phyloP scores from a whole-genome alignment of 179 eudicot genomes.

The Beta lomatogona region DNA sequence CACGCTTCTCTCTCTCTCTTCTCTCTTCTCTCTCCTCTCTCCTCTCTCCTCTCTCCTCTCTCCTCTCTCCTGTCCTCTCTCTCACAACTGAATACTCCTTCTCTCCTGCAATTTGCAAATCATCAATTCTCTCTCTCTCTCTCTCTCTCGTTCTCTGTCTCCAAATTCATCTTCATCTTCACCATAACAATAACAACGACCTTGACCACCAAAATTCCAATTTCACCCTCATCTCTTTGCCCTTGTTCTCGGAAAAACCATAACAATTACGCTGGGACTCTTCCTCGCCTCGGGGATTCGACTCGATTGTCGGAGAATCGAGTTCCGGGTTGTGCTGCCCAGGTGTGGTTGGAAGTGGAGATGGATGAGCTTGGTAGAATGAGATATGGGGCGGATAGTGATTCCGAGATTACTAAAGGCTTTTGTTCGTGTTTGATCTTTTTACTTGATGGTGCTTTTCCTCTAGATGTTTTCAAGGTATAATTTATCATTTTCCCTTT shows the following conservation, averaged over 20 bases:
- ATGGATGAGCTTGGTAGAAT: slow-evolving; percentile 54
- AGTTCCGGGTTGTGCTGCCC: slow-evolving; percentile 75
- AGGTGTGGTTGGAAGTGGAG: slow-evolving; percentile 73
- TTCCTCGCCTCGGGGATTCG: slow-evolving; percentile 51
- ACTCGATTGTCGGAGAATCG: slow-evolving; percentile 54
- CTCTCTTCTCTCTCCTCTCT: no score
- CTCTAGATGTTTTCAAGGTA: slow-evolving; percentile 61
- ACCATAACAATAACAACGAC: slow-evolving; percentile 15
- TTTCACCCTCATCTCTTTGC: slow-evolving; percentile 10
- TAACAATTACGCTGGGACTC: slow-evolving; percentile 54
- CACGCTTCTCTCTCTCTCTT: no score
- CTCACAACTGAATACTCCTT: no score
- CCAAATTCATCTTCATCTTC: background rate
- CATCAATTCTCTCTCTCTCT: no score
- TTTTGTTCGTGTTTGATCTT: slow-evolving; percentile 80
- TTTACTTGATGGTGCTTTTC: slow-evolving; percentile 61
- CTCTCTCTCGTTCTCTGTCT: no score
- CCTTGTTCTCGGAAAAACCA: slow-evolving; percentile 22
- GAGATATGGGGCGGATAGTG: slow-evolving; percentile 73
- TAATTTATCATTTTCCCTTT: background rate
- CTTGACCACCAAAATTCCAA: slow-evolving; percentile 10
- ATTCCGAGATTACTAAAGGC: slow-evolving; percentile 88
- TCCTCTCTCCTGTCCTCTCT: no score
- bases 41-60: no score
- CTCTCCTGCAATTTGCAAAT: background rate